Conservation (phyloP, 345 rosid genomes). For the Dipteronia sinensis region DNA sequence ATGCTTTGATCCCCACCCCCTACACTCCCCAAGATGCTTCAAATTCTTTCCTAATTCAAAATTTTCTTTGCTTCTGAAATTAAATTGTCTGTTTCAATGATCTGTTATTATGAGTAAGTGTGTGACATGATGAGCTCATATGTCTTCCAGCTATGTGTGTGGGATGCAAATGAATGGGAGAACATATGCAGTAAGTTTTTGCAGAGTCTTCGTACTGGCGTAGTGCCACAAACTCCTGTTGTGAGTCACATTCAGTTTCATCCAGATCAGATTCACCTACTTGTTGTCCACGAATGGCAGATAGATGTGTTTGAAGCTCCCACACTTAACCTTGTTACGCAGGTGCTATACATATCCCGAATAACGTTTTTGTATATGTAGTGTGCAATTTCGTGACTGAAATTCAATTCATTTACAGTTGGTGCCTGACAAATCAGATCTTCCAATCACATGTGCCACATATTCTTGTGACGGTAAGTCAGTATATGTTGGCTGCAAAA, state of each 20-base stretch:
- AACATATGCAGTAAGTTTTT: conserved; percentile 11
- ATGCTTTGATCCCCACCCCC: background rate
- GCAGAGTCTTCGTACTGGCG: conserved; percentile 10
- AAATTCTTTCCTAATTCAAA: background rate
- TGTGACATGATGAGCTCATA: background rate
- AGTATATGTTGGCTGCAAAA: conserved; percentile 17
- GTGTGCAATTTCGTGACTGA: background rate
- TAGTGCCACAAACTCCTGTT: background rate
- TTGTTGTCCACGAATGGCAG: conserved; percentile 14
- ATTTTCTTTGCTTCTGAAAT: conserved; percentile 13
- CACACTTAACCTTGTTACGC: background rate
- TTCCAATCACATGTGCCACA: conserved; percentile 16
- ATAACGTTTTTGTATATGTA: background rate
- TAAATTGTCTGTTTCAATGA: background rate
- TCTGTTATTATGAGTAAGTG: background rate
- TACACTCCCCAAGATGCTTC: background rate
- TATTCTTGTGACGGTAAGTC: conserved; percentile 21
- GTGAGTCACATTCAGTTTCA: conserved; percentile 24
- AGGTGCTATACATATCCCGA: conserved; percentile 13
- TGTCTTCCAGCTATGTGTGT: conserved; percentile 17
- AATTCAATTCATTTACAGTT: background rate
- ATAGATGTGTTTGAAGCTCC: conserved; percentile 19
- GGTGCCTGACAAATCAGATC: conserved; percentile 4
- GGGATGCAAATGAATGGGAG: conserved; percentile 18
- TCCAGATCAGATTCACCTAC: conserved; percentile 17